Percentiles rank a stretch among this genome's conserved stretches.
These are phyloP conservation scores for Fusarium ambrosium DNA, from an alignment of 2,329 filamentous ascomycete species.

Conservation along the genomic window DNA sequence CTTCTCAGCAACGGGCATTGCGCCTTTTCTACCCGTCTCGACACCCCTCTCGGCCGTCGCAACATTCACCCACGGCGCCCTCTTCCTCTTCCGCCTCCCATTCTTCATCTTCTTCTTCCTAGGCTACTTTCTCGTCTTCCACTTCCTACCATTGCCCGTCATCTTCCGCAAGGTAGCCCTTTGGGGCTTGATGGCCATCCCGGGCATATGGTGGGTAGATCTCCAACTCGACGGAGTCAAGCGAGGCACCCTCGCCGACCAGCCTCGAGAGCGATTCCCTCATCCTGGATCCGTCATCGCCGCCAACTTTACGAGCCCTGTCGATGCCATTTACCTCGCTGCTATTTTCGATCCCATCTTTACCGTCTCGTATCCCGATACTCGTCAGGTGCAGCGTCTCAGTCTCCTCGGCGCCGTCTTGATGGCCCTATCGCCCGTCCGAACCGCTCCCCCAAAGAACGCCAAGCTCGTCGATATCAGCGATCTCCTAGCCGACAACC, in stretches of 20 bases:
- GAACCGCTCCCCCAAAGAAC: conserved; percentile 59
- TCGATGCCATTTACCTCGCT: conserved; percentile 94
- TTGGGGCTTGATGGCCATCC: conserved; percentile 89
- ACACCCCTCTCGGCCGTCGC: conserved; percentile 74
- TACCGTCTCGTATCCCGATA: conserved; percentile 84
- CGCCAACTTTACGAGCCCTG: conserved; percentile 89
- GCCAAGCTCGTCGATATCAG: conserved; percentile 71
- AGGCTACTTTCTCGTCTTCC: conserved; percentile 84
- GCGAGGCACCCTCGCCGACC: conserved; percentile 85
- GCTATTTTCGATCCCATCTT: conserved; percentile 98
- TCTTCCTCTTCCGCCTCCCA: conserved; percentile 86
- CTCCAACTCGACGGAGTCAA: conserved; percentile 98
- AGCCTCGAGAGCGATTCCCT: conserved; percentile 81
- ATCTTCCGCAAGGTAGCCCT: conserved; percentile 83
- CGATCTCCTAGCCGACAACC: conserved; percentile 75
- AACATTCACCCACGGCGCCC: conserved; percentile 73
- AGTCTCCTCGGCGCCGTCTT: conserved; percentile 82
- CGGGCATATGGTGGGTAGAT: conserved; percentile 98
- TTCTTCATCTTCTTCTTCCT: conserved; percentile 77
- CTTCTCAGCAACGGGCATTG: conserved; percentile 86
- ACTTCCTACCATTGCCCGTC: conserved; percentile 78
- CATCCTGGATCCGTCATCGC: conserved; percentile 86
- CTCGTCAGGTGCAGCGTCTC: conserved; percentile 80
- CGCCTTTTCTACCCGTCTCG: conserved; percentile 90
- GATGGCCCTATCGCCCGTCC: conserved; percentile 76